Percentiles rank a stretch among this genome's conserved stretches.
Evolutionary conservation across 1,139 yeast genomes (phyloP).

Genomic region (Kazachstania sp.): DNA sequence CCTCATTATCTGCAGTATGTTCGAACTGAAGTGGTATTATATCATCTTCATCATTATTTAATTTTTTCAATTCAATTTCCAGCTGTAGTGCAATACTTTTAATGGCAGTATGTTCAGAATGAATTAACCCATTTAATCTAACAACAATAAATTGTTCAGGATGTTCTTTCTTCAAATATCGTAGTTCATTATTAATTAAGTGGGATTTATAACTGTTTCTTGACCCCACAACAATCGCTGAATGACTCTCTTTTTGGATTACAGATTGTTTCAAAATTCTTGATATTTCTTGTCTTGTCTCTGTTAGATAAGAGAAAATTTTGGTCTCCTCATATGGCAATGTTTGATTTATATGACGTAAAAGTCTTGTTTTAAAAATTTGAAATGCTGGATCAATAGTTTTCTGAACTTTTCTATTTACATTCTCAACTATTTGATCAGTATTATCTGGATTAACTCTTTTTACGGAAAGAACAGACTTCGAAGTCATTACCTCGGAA

Average conservation of each 20-base stretch:
- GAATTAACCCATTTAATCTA: constrained; percentile 60
- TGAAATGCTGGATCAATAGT: constrained; percentile 11
- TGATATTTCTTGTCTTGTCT: constrained; percentile 39
- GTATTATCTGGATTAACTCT: not conserved
- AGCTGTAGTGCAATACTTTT: constrained; percentile 81
- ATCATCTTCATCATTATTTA: constrained; percentile 5
- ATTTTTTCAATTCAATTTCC: constrained; percentile 38
- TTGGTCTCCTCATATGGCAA: constrained; percentile 17
- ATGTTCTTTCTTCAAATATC: constrained; percentile 36
- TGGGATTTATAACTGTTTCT: constrained; percentile 69
- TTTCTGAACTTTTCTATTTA: not conserved
- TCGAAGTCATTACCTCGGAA: no score
- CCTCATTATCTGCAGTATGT: not conserved
- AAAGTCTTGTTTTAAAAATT: constrained; percentile 14
- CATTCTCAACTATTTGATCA: not conserved
- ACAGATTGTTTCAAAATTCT: constrained; percentile 58
- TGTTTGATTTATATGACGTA: constrained; percentile 19
- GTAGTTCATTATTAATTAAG: constrained; percentile 50
- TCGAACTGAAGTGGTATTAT: no score
- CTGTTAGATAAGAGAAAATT: constrained; percentile 17
- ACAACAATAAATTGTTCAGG: constrained; percentile 50
- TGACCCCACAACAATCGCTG: constrained; percentile 74
- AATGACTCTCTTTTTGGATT: constrained; percentile 66
- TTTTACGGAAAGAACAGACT: not conserved
- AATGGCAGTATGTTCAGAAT: constrained; percentile 67